A percentile compares a stretch with the other conserved stretches of the same genome.
These are phyloP conservation scores for Nepenthes mirabilis DNA, from an alignment of 148 eudicot genomes.

Conservation along the genomic window DNA sequence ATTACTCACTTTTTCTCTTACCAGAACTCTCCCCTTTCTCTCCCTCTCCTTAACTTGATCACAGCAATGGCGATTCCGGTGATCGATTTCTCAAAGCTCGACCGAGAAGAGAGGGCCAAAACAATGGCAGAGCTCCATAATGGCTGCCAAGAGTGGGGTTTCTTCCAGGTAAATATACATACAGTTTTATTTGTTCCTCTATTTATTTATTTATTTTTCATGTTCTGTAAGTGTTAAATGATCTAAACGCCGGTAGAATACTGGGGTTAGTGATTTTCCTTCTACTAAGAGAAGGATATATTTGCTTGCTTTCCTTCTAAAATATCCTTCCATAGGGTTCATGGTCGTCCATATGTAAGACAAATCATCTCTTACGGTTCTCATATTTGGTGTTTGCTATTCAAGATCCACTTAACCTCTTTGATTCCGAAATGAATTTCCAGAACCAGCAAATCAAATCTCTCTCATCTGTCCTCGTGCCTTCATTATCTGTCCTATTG, in stretches of 20 bases:
- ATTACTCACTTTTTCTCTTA: neutral
- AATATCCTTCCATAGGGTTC: no score
- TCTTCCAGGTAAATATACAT: conserved; percentile 59
- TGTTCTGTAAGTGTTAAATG: no score
- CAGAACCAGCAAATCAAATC: no score
- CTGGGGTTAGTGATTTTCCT: no score
- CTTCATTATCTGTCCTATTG: no score
- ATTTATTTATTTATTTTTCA: neutral
- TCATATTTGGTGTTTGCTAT: no score
- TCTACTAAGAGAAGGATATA: no score
- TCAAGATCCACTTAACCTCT: no score
- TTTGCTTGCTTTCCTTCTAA: no score
- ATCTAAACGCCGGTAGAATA: no score
- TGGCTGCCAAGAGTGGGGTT: conserved; percentile 88
- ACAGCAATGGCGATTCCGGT: conserved; percentile 79
- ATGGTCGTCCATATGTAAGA: neutral
- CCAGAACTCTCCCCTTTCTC: neutral
- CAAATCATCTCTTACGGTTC: neutral
- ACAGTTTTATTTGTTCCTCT: neutral
- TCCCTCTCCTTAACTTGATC: neutral
- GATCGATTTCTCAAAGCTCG: conserved; percentile 78
- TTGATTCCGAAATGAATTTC: no score
- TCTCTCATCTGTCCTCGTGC: no score
- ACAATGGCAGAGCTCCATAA: conserved; percentile 61
- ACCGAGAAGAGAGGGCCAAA: conserved; percentile 67